A percentile compares a stretch with the other conserved stretches of the same genome.
phyloP scores from a whole-genome alignment of 2,329 filamentous ascomycete species.

The Paramyrothecium roridum region DNA sequence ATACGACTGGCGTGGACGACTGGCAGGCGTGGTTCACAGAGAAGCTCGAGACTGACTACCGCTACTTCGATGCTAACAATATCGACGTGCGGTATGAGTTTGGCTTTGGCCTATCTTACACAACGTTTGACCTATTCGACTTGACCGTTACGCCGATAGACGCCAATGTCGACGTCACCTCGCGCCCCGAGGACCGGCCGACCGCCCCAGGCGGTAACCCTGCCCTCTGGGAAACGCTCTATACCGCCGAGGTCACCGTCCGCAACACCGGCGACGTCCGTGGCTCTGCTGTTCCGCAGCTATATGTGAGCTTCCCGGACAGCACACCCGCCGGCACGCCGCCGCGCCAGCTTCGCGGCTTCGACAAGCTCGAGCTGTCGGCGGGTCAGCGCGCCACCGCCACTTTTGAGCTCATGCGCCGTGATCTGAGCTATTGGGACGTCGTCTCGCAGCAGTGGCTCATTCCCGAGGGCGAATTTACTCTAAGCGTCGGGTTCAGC shows the following conservation, averaged over 20 bases:
- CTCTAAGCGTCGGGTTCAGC: constrained; percentile 3
- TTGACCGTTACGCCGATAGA: constrained; percentile 19
- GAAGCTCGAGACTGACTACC: constrained; percentile 52
- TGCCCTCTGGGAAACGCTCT: constrained; percentile 19
- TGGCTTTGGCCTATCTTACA: constrained; percentile 55
- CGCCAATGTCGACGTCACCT: background rate
- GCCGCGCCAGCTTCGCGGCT: constrained; percentile 40
- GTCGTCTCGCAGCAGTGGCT: constrained; percentile 4
- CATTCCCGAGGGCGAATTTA: constrained; percentile 4
- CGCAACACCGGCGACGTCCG: constrained; percentile 16
- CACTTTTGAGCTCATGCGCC: constrained; percentile 3
- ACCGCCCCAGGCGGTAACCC: constrained; percentile 32
- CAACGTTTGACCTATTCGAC: constrained; percentile 45
- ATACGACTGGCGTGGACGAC: constrained; percentile 43
- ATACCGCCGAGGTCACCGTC: background rate
- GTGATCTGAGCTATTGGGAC: constrained; percentile 8
- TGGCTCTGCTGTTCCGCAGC: constrained; percentile 45
- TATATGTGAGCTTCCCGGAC: constrained; percentile 41
- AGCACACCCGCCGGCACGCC: constrained; percentile 27
- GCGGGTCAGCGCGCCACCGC: background rate
- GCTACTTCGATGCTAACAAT: constrained; percentile 46
- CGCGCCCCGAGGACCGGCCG: background rate
- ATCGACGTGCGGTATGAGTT: constrained; percentile 53
- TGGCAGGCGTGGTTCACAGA: constrained; percentile 51
- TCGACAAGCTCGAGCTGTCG: constrained; percentile 33